Percentiles rank a stretch among this genome's conserved stretches.
These are phyloP conservation scores for Metschnikowia peoriensis DNA, from an alignment of 805 yeast species.

Conservation along the genomic window DNA sequence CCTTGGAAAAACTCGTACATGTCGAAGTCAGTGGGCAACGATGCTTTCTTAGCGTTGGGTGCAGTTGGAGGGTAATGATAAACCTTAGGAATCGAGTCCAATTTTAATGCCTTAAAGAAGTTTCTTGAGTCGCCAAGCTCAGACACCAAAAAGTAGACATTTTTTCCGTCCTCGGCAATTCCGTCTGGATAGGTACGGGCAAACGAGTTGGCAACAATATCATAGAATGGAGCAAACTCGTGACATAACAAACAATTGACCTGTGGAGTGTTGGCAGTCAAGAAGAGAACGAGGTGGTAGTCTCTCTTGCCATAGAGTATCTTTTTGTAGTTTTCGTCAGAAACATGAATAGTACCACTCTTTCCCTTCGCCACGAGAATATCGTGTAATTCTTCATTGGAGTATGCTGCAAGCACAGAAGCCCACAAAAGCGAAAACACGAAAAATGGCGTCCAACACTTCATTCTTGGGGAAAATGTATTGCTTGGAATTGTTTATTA, in stretches of 20 bases:
- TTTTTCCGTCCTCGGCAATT: slow-evolving; percentile 30
- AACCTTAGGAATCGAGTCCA: slow-evolving; percentile 78
- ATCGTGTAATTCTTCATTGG: slow-evolving; percentile 14
- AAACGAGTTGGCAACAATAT: slow-evolving; percentile 58
- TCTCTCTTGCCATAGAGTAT: slow-evolving; percentile 66
- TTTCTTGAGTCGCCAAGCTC: slow-evolving; percentile 62
- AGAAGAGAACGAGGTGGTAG: slow-evolving; percentile 58
- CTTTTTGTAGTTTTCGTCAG: slow-evolving; percentile 58
- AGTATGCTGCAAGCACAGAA: slow-evolving; percentile 16
- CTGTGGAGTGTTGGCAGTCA: slow-evolving; percentile 72
- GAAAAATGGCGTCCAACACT: slow-evolving; percentile 13
- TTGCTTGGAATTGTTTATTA: not conserved
- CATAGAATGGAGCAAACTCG: slow-evolving; percentile 64
- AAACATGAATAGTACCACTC: slow-evolving; percentile 29
- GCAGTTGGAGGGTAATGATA: slow-evolving; percentile 57
- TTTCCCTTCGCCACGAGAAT: slow-evolving; percentile 13
- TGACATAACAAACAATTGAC: slow-evolving; percentile 77
- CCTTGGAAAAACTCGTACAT: slow-evolving; percentile 50
- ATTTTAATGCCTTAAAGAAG: slow-evolving; percentile 50
- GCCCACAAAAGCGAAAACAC: slow-evolving; percentile 15
- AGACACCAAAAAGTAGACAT: slow-evolving; percentile 67
- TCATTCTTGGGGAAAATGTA: slow-evolving; percentile 1
- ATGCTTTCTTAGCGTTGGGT: slow-evolving; percentile 15
- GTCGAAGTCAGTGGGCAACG: slow-evolving; percentile 20
- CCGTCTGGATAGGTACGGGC: slow-evolving; percentile 52